Conservation (phyloP, 1,284 basidiomycete genomes). For the Melampsora americana region DNA sequence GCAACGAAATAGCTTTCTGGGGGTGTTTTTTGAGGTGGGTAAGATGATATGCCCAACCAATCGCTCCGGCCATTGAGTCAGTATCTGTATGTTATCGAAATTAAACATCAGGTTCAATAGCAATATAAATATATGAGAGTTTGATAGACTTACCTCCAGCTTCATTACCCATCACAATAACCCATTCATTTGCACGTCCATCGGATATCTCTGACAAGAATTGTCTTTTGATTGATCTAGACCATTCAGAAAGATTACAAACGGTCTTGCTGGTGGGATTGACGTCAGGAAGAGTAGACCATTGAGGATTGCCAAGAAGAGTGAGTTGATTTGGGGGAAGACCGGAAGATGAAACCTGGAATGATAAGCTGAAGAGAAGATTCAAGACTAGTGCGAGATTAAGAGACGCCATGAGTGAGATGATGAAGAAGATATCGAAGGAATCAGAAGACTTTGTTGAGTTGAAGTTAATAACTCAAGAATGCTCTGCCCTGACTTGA, state of each 20-base stretch:
- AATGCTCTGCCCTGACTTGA: no score
- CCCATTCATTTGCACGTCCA: slow-evolving; percentile 52
- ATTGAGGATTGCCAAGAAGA: no score
- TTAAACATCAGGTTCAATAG: background rate
- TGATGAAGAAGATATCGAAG: no score
- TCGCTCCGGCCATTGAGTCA: slow-evolving; percentile 52
- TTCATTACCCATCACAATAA: slow-evolving; percentile 55
- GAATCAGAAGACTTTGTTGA: no score
- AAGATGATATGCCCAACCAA: slow-evolving; percentile 52
- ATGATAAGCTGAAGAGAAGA: no score
- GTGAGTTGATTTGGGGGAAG: no score
- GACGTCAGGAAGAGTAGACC: no score
- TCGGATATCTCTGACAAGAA: slow-evolving; percentile 51
- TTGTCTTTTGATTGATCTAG: slow-evolving; percentile 50
- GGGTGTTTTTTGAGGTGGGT: slow-evolving; percentile 46
- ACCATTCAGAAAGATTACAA: slow-evolving; percentile 51
- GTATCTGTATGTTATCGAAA: slow-evolving; percentile 48
- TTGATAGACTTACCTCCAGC: slow-evolving; percentile 47
- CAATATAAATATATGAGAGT: background rate
- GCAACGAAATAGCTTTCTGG: slow-evolving; percentile 48
- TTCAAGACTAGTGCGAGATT: no score
- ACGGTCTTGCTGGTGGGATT: no score
- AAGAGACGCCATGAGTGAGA: no score
- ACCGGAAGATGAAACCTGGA: no score
- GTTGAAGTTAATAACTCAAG: no score